These are phyloP conservation scores for Favolaschia claudopus DNA, from an alignment of 768 basidiomycete genomes.

Conservation along the genomic window DNA sequence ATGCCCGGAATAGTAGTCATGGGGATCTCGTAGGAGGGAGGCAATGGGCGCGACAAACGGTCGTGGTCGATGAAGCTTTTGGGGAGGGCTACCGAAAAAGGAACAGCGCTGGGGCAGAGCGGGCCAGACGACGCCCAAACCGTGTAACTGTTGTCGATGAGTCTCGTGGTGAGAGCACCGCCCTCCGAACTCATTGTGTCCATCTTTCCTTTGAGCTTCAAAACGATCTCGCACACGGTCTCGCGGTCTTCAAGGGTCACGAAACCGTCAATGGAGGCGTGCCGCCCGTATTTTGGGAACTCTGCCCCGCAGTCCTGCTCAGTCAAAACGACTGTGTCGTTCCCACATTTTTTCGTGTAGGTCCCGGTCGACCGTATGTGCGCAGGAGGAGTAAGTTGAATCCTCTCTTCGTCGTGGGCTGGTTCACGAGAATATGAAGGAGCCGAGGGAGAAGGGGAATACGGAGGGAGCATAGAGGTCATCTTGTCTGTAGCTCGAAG, in stretches of 20 bases:
- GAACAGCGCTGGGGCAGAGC: slow-evolving; percentile 43
- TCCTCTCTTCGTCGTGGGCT: slow-evolving; percentile 56
- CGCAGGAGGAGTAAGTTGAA: slow-evolving; percentile 55
- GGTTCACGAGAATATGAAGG: slow-evolving; percentile 68
- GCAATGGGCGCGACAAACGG: slow-evolving; percentile 43
- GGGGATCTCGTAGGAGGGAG: slow-evolving; percentile 54
- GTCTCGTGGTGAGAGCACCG: slow-evolving; percentile 42
- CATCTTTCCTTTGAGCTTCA: slow-evolving; percentile 55
- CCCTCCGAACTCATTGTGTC: slow-evolving; percentile 47
- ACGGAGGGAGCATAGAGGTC: slow-evolving; percentile 51
- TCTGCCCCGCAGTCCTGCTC: slow-evolving; percentile 52
- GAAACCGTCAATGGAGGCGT: slow-evolving; percentile 48
- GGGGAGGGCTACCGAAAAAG: slow-evolving; percentile 57
- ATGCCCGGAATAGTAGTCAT: slow-evolving; percentile 45
- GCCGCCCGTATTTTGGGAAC: slow-evolving; percentile 55
- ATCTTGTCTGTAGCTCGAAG: background rate
- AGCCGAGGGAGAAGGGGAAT: slow-evolving; percentile 60
- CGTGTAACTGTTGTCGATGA: slow-evolving; percentile 40
- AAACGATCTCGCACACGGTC: slow-evolving; percentile 48
- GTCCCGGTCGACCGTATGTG: slow-evolving; percentile 39
- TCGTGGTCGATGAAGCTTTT: slow-evolving; percentile 48
- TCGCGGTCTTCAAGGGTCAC: slow-evolving; percentile 49
- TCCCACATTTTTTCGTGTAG: slow-evolving; percentile 48
- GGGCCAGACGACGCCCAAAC: slow-evolving; percentile 45
- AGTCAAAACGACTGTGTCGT: slow-evolving; percentile 50